Base-by-base conservation (phyloP, 345 rosid genomes). In the Gossypium arboreum region DNA sequence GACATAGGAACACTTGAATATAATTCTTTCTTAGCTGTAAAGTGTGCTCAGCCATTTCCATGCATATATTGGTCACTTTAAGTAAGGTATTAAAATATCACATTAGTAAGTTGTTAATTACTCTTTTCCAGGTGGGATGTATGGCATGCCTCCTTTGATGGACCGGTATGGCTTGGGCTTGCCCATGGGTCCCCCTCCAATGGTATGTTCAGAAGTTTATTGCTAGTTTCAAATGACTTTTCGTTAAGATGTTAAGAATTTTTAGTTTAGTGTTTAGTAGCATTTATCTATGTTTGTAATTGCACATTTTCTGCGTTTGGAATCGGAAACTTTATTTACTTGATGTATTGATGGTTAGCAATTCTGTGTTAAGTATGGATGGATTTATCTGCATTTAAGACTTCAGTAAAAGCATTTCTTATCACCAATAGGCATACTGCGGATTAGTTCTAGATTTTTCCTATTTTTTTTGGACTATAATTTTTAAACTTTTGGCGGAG, bases 111-210 rank as follows among this genome's bases (percentile, higher is more conserved):
- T n/a, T 54, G 54, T 75, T 79, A 41, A 24, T 16, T 51, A 59
- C 70, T 16, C 55, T 69, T 56, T 70, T 72, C 22, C 81, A 92
- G 98, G 92, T 74, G 90, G 89, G 34, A 88, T 95, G 88, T 95
- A 93, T 80, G 89, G 92, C 57, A 84, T 95, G 81, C 97, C 97
- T 52, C 94, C 98, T 51, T 72, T 93, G 69, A 92, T 95, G 86
- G 97, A 95, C 76, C 91, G 98, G 9, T 93, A 87, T 71, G 97
- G 98, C 74, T 85, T 95, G 81, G 87, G 86, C 72, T 82, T 95
- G 88, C 90, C 98, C 13, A 89, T 95, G 89, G 88, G 89, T 72
- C 94, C 90, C 79, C 85, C 91, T 64, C 77, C 89, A 51, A 85
- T 95, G 99, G 99, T 95, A 90, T 72, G 90, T 76, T 27, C 60